Evolutionary conservation across 1,284 basidiomycete genomes (phyloP), one percentile per base, ranked within the genome.

Genomic region (Leccinum ponderosum): DNA sequence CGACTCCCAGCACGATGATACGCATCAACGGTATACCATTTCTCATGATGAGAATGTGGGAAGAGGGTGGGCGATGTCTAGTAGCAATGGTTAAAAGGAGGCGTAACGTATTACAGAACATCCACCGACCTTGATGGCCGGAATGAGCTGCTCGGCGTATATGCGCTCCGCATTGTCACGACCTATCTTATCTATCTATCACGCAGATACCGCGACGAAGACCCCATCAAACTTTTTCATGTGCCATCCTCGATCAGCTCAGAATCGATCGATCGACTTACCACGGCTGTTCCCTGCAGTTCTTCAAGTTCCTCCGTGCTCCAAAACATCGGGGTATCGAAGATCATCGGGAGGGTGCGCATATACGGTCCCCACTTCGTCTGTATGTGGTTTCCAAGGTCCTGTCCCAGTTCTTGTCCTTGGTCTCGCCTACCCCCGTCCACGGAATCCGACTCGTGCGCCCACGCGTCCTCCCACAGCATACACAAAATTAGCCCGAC

Each of bases 241-340:
- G 29, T 15, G 20, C 27, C 33, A 22, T 35, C 35, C 25, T 17
- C 53, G 29, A 61, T 68, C 42, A 70, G 60, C 4, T 63, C 35
- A 51, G 42, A 35, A 27, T n/a, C 20, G 31, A 54, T 56, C 22
- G 68, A 86, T 87, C 70, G 74, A 94, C 94, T 86, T 82, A 91
- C 82, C 74, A 99, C 87, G 35, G 89, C 86, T 42, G 95, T 97
- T 0, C 95, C 97, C 62, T 80, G 75, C 6, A 99, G 82, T 68
- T 92, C 87, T n/a, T 78, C 73, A 3, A 97, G 76, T 59, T 98
- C 93, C 2, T 82, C 80, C 1, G 83, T 80, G 31, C 72, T 77
- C 97, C 97, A 99, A 74, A 98, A 97, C 94, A 99, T 98, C 1
- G 96, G 94, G 0, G 95, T 97, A 65, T 91, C 84, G 71, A 99